Evolutionary conservation across 305 asterid species (phyloP).

Genomic region (Solanum aculeatissimum): DNA sequence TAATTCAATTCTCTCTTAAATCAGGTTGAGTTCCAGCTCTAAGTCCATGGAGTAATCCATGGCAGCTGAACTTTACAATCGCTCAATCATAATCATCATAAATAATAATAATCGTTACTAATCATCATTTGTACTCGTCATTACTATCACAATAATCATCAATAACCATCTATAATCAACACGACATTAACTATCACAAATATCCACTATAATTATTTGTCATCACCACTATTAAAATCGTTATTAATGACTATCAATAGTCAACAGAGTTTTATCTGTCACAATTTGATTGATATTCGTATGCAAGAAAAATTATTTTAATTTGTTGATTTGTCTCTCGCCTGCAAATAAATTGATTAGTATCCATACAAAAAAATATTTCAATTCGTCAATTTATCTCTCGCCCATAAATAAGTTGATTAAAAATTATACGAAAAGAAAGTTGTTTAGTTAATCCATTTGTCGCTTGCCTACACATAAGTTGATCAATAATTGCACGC

Average conservation of each 20-base stretch:
- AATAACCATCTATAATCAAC: not conserved
- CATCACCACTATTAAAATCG: too few species aligned
- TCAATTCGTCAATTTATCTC: not conserved
- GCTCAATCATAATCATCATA: not conserved
- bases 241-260: not conserved
- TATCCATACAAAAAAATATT: not conserved
- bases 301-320: not conserved
- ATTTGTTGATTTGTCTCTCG: not conserved
- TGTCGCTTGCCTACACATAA: not conserved
- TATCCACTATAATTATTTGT: not conserved
- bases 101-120: not conserved
- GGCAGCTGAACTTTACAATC: too few species aligned
- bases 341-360: not conserved
- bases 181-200: not conserved
- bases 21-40: too few species aligned
- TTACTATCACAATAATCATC: not conserved
- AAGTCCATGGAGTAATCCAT: too few species aligned
- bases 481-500: not conserved
- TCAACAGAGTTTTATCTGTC: not conserved
- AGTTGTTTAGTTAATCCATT: not conserved
- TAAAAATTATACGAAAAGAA: not conserved
- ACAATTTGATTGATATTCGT: too few species aligned
- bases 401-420: not conserved
- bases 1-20: too few species aligned
- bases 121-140: not conserved